These are phyloP conservation scores for Leucosporidium yakuticum DNA, from an alignment of 768 basidiomycete genomes.

Conservation along the genomic window DNA sequence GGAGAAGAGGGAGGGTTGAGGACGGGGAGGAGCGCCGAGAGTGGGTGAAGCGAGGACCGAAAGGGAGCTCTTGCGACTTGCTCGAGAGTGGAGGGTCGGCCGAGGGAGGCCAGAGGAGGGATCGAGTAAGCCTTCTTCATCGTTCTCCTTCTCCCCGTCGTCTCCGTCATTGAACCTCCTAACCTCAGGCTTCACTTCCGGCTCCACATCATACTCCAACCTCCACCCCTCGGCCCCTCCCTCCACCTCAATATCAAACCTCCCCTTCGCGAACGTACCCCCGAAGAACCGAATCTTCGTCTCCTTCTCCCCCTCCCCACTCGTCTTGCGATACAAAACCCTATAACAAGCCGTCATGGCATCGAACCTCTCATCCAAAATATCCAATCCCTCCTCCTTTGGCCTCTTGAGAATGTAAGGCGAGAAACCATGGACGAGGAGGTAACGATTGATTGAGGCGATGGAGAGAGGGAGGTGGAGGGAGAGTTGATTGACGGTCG, in stretches of 20 bases:
- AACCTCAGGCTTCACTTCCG: neutral
- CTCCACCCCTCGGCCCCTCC: conserved; percentile 5
- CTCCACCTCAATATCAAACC: conserved; percentile 21
- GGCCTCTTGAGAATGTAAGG: conserved; percentile 10
- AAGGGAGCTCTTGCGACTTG: conserved; percentile 10
- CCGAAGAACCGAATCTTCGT: conserved; percentile 22
- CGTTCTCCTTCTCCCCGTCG: too few relatives aligned
- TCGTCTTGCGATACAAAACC: neutral
- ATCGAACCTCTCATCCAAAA: conserved; percentile 22
- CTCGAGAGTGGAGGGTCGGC: too few relatives aligned
- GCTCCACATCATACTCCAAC: conserved; percentile 23
- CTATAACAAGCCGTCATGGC: conserved; percentile 3
- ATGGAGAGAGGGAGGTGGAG: conserved; percentile 27
- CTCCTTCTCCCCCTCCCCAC: neutral
- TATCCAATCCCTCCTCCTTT: neutral
- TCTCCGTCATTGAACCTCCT: neutral
- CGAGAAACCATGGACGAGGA: conserved; percentile 24
- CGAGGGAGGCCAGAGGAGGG: too few relatives aligned
- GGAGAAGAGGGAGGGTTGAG: too few relatives aligned
- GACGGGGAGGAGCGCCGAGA: too few relatives aligned
- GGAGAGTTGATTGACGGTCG: conserved; percentile 23
- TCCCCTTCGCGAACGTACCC: conserved; percentile 1
- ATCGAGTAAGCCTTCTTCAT: too few relatives aligned
- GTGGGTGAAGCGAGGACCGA: conserved; percentile 14
- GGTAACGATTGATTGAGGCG: conserved; percentile 21